These are phyloP conservation scores for Ganoderma multipileum DNA, from an alignment of 1,284 basidiomycete species.

Conservation along the genomic window DNA sequence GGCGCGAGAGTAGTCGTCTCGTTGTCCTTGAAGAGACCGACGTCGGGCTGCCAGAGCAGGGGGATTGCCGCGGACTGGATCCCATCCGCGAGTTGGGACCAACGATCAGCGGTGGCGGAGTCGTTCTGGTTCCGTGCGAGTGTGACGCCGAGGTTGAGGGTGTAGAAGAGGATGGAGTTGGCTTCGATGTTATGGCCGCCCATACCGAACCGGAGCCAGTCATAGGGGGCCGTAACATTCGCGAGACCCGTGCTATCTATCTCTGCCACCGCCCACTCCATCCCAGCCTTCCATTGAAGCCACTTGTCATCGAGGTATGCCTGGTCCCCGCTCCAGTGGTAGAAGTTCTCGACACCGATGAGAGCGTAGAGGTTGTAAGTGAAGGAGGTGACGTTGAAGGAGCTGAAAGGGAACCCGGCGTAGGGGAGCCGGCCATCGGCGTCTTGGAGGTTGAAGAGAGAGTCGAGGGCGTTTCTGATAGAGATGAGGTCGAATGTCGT, in stretches of 20 bases:
- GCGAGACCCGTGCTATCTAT: conserved; percentile 27
- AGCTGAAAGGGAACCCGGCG: conserved; percentile 24
- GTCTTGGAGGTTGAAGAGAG: conserved; percentile 22
- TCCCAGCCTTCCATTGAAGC: conserved; percentile 22
- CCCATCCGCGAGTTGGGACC: conserved; percentile 14
- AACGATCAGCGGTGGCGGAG: conserved; percentile 12
- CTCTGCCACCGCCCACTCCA: conserved; percentile 25
- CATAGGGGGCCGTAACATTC: conserved; percentile 21
- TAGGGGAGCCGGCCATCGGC: conserved; percentile 27
- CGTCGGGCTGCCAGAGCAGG: conserved; percentile 29
- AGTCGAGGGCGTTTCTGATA: conserved; percentile 26
- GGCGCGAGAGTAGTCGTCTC: conserved; percentile 31
- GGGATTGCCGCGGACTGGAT: conserved; percentile 25
- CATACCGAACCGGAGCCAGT: conserved; percentile 32
- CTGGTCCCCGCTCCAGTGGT: conserved; percentile 29
- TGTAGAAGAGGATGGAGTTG: conserved; percentile 30
- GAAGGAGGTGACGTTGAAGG: conserved; percentile 21
- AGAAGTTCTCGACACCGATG: conserved; percentile 30
- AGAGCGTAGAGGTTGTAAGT: conserved; percentile 29
- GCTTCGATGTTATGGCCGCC: conserved; percentile 32
- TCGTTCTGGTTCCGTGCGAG: conserved; percentile 22
- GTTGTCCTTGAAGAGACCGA: conserved; percentile 31
- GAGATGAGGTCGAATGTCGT: conserved; percentile 28
- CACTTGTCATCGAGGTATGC: conserved; percentile 22
- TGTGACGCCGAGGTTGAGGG: conserved; percentile 23